Conservation (phyloP, 306 rosid species). For the Cicer arietinum region DNA sequence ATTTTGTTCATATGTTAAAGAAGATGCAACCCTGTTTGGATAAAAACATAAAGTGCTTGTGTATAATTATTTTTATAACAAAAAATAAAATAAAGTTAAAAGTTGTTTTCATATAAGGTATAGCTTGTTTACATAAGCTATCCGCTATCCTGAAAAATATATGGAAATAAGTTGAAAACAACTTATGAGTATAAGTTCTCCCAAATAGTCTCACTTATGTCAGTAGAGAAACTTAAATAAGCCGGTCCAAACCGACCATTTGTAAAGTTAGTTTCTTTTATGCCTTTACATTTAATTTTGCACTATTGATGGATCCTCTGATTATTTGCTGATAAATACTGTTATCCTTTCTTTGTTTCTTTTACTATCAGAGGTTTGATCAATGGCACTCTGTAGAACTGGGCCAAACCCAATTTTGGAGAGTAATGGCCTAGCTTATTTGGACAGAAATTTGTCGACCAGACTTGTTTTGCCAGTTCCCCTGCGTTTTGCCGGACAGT, state of each 20-base stretch:
- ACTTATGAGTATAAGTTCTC: no score
- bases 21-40: neutral
- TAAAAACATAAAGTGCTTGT: no score
- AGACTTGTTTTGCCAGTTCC: slow-evolving; percentile 60
- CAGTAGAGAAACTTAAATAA: no score
- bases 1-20: neutral
- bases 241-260: neutral
- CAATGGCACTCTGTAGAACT: slow-evolving; percentile 70
- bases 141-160: no score
- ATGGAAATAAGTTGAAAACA: no score
- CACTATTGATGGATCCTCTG: slow-evolving; percentile 13
- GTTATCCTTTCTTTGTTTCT: slow-evolving; percentile 3
- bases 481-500: slow-evolving; percentile 49
- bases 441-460: slow-evolving; percentile 61
- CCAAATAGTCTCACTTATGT: no score
- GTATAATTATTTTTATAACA: no score
- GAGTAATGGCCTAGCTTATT: slow-evolving; percentile 51
- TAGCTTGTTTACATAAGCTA: no score
- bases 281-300: slow-evolving; percentile 28
- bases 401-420: slow-evolving; percentile 60
- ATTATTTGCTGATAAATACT: slow-evolving; percentile 32
- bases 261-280: slow-evolving; percentile 28
- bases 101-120: no score
- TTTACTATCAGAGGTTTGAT: slow-evolving; percentile 46
- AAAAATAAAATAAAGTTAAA: no score